These are phyloP conservation scores for Aspergillus chevalieri DNA, from an alignment of 2,329 filamentous ascomycete genomes.

Conservation along the genomic window DNA sequence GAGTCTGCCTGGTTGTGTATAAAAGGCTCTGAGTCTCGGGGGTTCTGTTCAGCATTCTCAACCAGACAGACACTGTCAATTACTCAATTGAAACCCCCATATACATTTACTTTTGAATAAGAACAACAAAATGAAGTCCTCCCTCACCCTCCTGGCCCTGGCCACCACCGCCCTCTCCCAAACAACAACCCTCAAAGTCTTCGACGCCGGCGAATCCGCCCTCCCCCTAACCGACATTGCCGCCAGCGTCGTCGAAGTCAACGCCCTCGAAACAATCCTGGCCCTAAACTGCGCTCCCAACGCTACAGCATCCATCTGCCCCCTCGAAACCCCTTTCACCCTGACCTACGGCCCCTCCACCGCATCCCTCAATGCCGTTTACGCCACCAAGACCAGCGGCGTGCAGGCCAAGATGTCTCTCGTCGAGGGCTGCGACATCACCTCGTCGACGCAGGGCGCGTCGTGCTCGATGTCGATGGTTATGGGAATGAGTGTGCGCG, in stretches of 20 bases:
- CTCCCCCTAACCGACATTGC: constrained; percentile 1
- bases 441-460: constrained; percentile 9
- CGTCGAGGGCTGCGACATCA: constrained; percentile 11
- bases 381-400: constrained; percentile 3
- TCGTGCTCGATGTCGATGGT: constrained; percentile 8
- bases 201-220: constrained; percentile 5
- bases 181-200: constrained; percentile 9
- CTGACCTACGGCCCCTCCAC: constrained; percentile 16
- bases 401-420: constrained; percentile 5
- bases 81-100: too few relatives aligned
- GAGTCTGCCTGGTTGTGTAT: too few relatives aligned
- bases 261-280: constrained; percentile 13
- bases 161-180: constrained; percentile 2
- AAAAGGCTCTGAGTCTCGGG: too few relatives aligned
- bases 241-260: constrained; percentile 12
- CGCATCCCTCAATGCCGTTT: constrained; percentile 8
- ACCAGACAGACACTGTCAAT: too few relatives aligned
- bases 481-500: not conserved
- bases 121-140: not conserved
- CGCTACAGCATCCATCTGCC: constrained; percentile 3
- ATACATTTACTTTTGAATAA: too few relatives aligned
- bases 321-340: constrained; percentile 9
- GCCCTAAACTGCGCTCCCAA: constrained; percentile 8
- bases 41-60: too few relatives aligned
- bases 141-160: not conserved